Percentiles rank a stretch among this genome's conserved stretches.
phyloP scores from a whole-genome alignment of 345 rosid species.

The Streptanthus diversifolius region DNA sequence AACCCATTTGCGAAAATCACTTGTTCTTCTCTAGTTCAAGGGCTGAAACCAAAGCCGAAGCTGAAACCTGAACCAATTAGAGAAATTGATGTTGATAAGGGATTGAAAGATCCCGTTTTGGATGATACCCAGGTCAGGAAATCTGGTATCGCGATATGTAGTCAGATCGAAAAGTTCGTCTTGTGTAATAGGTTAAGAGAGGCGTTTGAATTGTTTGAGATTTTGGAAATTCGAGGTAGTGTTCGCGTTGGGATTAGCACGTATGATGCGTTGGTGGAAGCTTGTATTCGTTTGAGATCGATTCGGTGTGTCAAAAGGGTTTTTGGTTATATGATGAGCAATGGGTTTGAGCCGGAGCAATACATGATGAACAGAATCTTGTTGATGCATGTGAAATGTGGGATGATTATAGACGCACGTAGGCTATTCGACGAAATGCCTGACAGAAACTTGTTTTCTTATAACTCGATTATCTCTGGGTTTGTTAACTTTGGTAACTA shows the following conservation, averaged over 20 bases:
- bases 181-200: conserved; percentile 50
- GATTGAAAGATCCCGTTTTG: conserved; percentile 13
- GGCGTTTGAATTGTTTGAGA: conserved; percentile 84
- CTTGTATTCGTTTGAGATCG: conserved; percentile 71
- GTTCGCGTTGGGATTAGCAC: conserved; percentile 49
- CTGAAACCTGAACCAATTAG: conserved; percentile 46
- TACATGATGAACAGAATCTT: conserved; percentile 69
- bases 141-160: conserved; percentile 50
- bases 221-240: conserved; percentile 55
- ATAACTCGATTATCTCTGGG: conserved; percentile 59
- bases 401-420: conserved; percentile 74
- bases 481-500: conserved; percentile 59
- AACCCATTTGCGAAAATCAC: conserved; percentile 38
- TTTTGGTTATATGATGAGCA: conserved; percentile 46
- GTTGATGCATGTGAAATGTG: conserved; percentile 64
- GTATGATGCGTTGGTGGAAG: conserved; percentile 69
- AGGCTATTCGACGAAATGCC: conserved; percentile 72
- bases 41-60: conserved; percentile 52
- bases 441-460: conserved; percentile 58
- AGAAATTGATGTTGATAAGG: conserved; percentile 16
- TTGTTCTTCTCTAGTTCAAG: conserved; percentile 50
- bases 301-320: conserved; percentile 68
- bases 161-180: conserved; percentile 74
- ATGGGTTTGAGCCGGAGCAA: conserved; percentile 53
- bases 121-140: conserved; percentile 36